Evolutionary conservation across 2,329 filamentous ascomycete genomes (phyloP).

Genomic region (Neofusicoccum ribis): DNA sequence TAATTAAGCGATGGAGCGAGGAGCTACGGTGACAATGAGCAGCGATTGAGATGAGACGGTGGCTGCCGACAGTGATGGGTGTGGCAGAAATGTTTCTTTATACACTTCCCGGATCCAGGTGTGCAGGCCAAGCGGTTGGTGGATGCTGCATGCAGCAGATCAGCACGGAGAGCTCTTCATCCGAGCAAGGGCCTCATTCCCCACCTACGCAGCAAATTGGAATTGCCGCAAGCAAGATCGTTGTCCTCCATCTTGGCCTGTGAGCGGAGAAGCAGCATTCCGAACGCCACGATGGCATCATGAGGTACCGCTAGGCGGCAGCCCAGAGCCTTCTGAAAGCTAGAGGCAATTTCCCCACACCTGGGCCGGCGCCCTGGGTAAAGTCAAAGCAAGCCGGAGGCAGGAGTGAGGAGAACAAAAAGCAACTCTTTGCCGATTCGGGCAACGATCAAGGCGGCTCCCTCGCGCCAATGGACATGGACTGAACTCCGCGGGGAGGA

Average conservation of each 20-base stretch:
- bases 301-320: not conserved
- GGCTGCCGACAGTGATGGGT: not conserved
- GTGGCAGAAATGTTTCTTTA: not conserved
- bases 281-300: not conserved
- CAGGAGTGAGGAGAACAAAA: too few species aligned
- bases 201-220: not conserved
- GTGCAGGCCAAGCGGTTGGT: too few species aligned
- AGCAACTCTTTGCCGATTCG: not conserved
- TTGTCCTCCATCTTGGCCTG: not conserved
- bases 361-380: not conserved
- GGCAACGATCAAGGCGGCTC: too few species aligned
- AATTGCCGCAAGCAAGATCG: not conserved
- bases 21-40: too few species aligned
- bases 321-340: not conserved
- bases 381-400: not conserved
- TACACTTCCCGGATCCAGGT: not conserved
- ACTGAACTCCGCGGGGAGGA: not conserved
- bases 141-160: not conserved
- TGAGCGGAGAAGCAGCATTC: not conserved
- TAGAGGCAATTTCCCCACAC: not conserved
- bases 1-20: not conserved
- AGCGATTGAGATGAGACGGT: not conserved
- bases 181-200: not conserved
- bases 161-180: not conserved
- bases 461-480: not conserved